Evolutionary conservation across 2,329 filamentous ascomycete species (phyloP).

Genomic region (Sclerotinia glacialis): DNA sequence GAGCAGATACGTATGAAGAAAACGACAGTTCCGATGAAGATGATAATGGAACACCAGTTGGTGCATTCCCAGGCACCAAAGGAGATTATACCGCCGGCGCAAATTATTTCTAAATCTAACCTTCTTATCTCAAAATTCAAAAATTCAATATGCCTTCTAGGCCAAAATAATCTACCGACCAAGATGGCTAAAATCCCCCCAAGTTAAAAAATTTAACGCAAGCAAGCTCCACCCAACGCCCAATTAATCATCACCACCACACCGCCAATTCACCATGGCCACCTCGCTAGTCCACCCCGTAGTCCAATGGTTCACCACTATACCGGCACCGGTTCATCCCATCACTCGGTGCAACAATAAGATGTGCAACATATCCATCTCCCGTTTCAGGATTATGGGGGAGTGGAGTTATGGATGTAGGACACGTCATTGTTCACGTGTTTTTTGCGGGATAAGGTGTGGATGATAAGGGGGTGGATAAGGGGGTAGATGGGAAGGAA

Average conservation of each 20-base stretch:
- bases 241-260: conserved; percentile 12
- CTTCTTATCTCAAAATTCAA: background rate
- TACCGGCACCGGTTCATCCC: background rate
- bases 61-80: conserved; percentile 51
- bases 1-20: conserved; percentile 44
- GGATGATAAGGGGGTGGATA: no score
- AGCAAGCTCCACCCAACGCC: conserved; percentile 4
- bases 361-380: conserved; percentile 19
- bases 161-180: background rate
- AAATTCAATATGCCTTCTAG: background rate
- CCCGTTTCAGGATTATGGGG: background rate
- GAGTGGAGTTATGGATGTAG: background rate
- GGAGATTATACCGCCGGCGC: conserved; percentile 41
- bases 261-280: background rate
- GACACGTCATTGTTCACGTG: no score
- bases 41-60: conserved; percentile 40
- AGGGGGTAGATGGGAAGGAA: no score
- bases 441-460: no score
- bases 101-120: conserved; percentile 33
- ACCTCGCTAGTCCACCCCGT: background rate
- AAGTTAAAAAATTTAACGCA: conserved; percentile 14
- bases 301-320: no score
- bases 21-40: conserved; percentile 46
- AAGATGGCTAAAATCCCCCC: background rate
- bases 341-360: conserved; percentile 22